phyloP scores from a whole-genome alignment of 352 stramenopile species.

The Globisporangium megalacanthum region DNA sequence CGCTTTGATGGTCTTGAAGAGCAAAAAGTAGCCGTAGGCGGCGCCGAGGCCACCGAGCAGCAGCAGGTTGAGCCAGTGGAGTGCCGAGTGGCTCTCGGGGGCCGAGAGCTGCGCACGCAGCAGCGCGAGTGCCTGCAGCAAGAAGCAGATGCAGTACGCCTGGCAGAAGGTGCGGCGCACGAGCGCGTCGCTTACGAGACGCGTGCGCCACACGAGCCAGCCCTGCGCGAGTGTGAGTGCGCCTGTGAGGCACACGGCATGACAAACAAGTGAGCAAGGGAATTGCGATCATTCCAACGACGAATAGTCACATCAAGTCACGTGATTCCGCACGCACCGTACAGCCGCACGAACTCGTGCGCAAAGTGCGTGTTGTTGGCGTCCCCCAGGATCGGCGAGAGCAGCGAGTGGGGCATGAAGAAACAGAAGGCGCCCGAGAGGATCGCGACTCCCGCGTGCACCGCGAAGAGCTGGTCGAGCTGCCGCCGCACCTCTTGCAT shows the following conservation, averaged over 20 bases:
- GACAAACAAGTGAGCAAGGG: background rate
- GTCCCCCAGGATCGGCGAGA: constrained; percentile 68
- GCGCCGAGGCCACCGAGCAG: constrained; percentile 54
- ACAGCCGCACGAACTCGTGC: constrained; percentile 85
- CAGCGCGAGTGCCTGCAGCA: constrained; percentile 64
- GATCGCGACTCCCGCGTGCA: constrained; percentile 67
- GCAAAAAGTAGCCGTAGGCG: constrained; percentile 80
- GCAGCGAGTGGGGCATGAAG: constrained; percentile 74
- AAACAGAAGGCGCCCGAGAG: constrained; percentile 64
- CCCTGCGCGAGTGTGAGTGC: constrained; percentile 77
- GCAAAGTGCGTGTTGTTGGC: constrained; percentile 77
- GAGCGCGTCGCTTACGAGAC: constrained; percentile 79
- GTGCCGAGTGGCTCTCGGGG: constrained; percentile 69
- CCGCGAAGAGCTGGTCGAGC: constrained; percentile 78
- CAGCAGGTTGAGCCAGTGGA: constrained; percentile 83
- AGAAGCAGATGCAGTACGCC: constrained; percentile 85
- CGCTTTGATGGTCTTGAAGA: constrained; percentile 86
- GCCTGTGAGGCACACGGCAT: constrained; percentile 20
- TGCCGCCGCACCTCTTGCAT: constrained; percentile 67
- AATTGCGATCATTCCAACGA: background rate
- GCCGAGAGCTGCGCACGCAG: constrained; percentile 66
- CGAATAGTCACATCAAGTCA: background rate
- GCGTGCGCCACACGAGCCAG: constrained; percentile 84
- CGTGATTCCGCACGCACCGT: constrained; percentile 29
- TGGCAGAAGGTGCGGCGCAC: constrained; percentile 85